phyloP scores from a whole-genome alignment of 2,329 filamentous ascomycete species.

The Nemania diffusa region DNA sequence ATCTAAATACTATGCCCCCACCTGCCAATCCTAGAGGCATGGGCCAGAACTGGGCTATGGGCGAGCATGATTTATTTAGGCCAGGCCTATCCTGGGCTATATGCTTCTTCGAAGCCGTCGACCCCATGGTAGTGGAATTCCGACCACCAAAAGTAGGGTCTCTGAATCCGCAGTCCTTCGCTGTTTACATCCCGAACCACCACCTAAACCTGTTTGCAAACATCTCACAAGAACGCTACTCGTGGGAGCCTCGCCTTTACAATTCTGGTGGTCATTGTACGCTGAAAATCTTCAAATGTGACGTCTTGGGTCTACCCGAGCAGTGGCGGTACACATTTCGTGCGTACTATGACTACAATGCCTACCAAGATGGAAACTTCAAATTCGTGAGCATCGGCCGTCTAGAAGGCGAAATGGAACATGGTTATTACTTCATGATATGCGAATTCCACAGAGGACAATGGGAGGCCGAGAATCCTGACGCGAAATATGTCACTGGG shows the following conservation, averaged over 20 bases:
- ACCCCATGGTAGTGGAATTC: conserved; percentile 15
- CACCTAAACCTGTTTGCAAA: not conserved
- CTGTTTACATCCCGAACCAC: conserved; percentile 12
- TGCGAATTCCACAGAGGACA: conserved; percentile 23
- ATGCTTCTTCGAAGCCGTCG: conserved; percentile 17
- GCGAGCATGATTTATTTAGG: not conserved
- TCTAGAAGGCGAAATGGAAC: not conserved
- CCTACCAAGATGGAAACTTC: conserved; percentile 9
- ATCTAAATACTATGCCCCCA: not conserved
- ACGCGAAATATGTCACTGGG: conserved; percentile 13
- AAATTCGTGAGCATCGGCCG: conserved; percentile 1
- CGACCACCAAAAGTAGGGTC: not conserved
- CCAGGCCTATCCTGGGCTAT: conserved; percentile 6
- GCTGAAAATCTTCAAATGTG: conserved; percentile 8
- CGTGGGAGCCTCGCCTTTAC: not conserved
- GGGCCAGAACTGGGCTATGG: not conserved
- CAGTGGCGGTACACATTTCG: conserved; percentile 2
- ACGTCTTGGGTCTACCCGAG: not conserved
- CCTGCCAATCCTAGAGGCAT: not conserved
- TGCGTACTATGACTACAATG: not conserved
- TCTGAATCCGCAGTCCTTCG: conserved; percentile 4
- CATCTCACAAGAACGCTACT: not conserved
- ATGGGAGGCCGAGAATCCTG: not conserved
- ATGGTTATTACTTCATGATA: not conserved
- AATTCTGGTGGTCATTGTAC: conserved; percentile 16